Evolutionary conservation across 2,329 filamentous ascomycete species (phyloP).

Genomic region (Clarireedia sp.): DNA sequence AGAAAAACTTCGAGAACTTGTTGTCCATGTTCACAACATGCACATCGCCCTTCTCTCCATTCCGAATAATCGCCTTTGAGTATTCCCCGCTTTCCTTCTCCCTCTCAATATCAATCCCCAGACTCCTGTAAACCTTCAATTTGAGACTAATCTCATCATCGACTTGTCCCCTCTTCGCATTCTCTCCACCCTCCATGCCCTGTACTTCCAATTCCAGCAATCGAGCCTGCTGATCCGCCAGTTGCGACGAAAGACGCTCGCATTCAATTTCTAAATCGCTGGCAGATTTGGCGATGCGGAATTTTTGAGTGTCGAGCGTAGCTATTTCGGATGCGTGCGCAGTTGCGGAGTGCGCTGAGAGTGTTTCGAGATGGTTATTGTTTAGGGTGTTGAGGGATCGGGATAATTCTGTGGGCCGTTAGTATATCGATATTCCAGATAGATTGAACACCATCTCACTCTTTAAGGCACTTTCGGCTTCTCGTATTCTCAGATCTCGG

Average conservation of each 20-base stretch:
- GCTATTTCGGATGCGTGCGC: slow-evolving; percentile 80
- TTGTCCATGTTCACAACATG: slow-evolving; percentile 91
- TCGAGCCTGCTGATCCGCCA: slow-evolving; percentile 65
- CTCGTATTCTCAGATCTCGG: slow-evolving; percentile 67
- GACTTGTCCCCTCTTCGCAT: slow-evolving; percentile 36
- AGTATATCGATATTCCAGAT: neutral
- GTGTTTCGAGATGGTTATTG: slow-evolving; percentile 69
- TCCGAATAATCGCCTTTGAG: slow-evolving; percentile 76
- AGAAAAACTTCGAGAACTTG: slow-evolving; percentile 86
- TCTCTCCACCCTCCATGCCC: slow-evolving; percentile 65
- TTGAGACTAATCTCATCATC: slow-evolving; percentile 64
- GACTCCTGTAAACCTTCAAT: slow-evolving; percentile 80
- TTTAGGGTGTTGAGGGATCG: slow-evolving; percentile 69
- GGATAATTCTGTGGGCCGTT: slow-evolving; percentile 45
- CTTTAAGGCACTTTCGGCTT: slow-evolving; percentile 59
- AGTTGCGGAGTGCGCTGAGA: slow-evolving; percentile 65
- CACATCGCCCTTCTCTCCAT: slow-evolving; percentile 80
- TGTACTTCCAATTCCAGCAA: slow-evolving; percentile 80
- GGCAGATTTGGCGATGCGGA: slow-evolving; percentile 85
- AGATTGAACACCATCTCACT: slow-evolving; percentile 35
- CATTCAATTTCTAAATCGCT: slow-evolving; percentile 87
- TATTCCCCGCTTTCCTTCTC: slow-evolving; percentile 68
- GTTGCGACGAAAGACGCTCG: slow-evolving; percentile 77
- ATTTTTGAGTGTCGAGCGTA: slow-evolving; percentile 85
- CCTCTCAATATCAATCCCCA: slow-evolving; percentile 81